Conservation (phyloP, 1,284 basidiomycete species). For the Melampsora medusae region DNA sequence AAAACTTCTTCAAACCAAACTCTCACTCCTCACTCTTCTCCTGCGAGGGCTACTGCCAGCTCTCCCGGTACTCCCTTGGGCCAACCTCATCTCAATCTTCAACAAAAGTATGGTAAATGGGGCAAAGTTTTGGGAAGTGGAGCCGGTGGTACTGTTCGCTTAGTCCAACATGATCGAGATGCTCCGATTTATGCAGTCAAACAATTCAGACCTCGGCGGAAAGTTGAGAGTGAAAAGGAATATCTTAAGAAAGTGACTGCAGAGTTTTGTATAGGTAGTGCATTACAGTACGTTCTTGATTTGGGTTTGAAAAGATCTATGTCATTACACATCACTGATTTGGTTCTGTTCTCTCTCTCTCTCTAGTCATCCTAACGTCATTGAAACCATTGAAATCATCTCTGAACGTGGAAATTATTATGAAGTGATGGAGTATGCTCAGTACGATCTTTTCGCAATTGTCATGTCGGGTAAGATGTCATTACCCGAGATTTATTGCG, state of each 20-base stretch:
- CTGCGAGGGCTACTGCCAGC: background rate
- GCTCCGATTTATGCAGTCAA: slow-evolving; percentile 86
- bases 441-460: slow-evolving; percentile 95
- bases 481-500: slow-evolving; percentile 96
- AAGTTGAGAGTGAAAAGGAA: slow-evolving; percentile 87
- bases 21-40: background rate
- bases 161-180: slow-evolving; percentile 74
- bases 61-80: slow-evolving; percentile 53
- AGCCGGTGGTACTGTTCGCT: slow-evolving; percentile 92
- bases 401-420: slow-evolving; percentile 97
- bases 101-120: slow-evolving; percentile 99
- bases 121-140: slow-evolving; percentile 91
- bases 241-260: slow-evolving; percentile 99
- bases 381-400: slow-evolving; percentile 97
- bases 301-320: background rate
- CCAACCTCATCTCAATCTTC: slow-evolving; percentile 73
- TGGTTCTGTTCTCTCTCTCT: background rate
- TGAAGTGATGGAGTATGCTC: slow-evolving; percentile 99
- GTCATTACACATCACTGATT: slow-evolving; percentile 66
- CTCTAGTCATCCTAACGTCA: slow-evolving; percentile 86
- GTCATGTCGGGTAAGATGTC: slow-evolving; percentile 99
- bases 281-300: slow-evolving; percentile 12
- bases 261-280: slow-evolving; percentile 71
- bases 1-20: background rate
- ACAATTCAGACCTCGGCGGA: slow-evolving; percentile 85